These are phyloP conservation scores for Aspergillus conjunctus DNA, from an alignment of 495 filamentous ascomycete genomes.

Conservation along the genomic window DNA sequence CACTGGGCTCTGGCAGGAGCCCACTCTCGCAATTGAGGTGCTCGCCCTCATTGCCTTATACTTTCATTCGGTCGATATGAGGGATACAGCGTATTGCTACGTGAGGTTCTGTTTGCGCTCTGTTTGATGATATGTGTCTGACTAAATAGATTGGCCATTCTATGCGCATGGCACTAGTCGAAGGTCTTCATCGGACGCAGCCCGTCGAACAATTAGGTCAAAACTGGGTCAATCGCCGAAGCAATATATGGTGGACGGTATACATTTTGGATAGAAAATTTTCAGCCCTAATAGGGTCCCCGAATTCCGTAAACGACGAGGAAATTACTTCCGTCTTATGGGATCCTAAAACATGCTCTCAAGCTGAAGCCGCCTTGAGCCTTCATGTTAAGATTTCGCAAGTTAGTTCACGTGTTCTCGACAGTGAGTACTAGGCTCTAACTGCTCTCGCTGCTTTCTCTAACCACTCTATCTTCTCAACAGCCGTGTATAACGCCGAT, in stretches of 20 bases:
- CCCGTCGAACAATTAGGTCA: slow-evolving; percentile 31
- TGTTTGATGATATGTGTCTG: not conserved
- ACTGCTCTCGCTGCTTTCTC: not conserved
- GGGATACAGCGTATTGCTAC: slow-evolving; percentile 35
- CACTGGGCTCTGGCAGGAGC: slow-evolving; percentile 33
- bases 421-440: slow-evolving; percentile 16
- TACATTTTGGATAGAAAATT: slow-evolving; percentile 38
- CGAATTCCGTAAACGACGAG: slow-evolving; percentile 31
- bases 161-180: slow-evolving; percentile 36
- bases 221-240: slow-evolving; percentile 28
- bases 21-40: slow-evolving; percentile 33
- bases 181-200: slow-evolving; percentile 34
- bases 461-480: slow-evolving; percentile 3
- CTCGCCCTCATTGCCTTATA: slow-evolving; percentile 35
- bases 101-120: slow-evolving; percentile 19
- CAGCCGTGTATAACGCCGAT: slow-evolving; percentile 36
- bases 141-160: slow-evolving; percentile 35
- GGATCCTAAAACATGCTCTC: slow-evolving; percentile 25
- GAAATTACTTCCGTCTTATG: slow-evolving; percentile 32
- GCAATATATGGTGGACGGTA: slow-evolving; percentile 38
- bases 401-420: slow-evolving; percentile 30
- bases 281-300: slow-evolving; percentile 33
- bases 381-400: slow-evolving; percentile 37
- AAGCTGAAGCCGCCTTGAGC: slow-evolving; percentile 30
- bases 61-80: slow-evolving; percentile 37